These are phyloP conservation scores for Kondoa subrosea DNA, from an alignment of 768 basidiomycete species.

Conservation along the genomic window DNA sequence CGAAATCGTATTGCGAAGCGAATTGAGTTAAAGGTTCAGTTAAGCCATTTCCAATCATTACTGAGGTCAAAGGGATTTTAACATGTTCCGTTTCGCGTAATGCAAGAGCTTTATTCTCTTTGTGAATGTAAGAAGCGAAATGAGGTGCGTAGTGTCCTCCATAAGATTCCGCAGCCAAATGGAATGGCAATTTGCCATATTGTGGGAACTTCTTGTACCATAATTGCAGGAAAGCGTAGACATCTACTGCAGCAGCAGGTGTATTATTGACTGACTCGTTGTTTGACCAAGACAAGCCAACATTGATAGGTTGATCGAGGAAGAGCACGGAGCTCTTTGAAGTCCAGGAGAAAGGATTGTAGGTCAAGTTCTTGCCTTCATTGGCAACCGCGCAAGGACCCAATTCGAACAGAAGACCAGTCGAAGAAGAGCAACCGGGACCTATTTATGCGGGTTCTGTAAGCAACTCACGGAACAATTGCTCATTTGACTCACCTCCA, in stretches of 20 bases:
- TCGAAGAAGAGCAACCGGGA: constrained; percentile 32
- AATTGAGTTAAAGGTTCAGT: constrained; percentile 50
- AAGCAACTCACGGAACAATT: too few relatives aligned
- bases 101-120: constrained; percentile 45
- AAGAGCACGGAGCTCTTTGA: constrained; percentile 33
- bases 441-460: too few relatives aligned
- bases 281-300: constrained; percentile 75
- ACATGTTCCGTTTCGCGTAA: constrained; percentile 5
- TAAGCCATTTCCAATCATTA: constrained; percentile 64
- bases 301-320: constrained; percentile 48
- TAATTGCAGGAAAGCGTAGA: constrained; percentile 59
- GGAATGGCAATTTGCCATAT: constrained; percentile 54
- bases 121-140: constrained; percentile 59
- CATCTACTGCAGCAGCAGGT: constrained; percentile 74
- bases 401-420: constrained; percentile 78
- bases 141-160: constrained; percentile 18
- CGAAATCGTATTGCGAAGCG: constrained; percentile 59
- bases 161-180: constrained; percentile 38
- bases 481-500: constrained; percentile 1
- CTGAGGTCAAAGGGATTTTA: constrained; percentile 38
- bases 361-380: constrained; percentile 50
- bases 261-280: constrained; percentile 58
- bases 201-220: constrained; percentile 61
- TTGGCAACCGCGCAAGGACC: constrained; percentile 67
- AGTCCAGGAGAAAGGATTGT: constrained; percentile 77